phyloP scores from a whole-genome alignment of 2,329 filamentous ascomycete species.

The Colletotrichum sublineola region DNA sequence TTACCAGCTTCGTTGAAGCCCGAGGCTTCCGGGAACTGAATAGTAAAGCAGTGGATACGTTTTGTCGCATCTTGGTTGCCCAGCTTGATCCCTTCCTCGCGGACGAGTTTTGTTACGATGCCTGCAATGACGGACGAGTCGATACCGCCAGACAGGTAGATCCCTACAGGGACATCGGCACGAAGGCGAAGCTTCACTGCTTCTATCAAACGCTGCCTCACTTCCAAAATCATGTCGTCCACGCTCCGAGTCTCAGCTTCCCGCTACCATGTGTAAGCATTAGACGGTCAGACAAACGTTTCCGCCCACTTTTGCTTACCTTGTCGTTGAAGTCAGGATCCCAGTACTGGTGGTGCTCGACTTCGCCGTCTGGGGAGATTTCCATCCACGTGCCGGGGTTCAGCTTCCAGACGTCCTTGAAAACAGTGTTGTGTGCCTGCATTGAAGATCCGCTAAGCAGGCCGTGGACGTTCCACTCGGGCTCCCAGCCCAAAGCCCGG shows the following conservation, averaged over 20 bases:
- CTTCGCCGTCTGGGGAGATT: constrained; percentile 50
- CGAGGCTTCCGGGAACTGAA: constrained; percentile 64
- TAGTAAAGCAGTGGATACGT: constrained; percentile 58
- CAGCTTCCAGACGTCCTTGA: constrained; percentile 61
- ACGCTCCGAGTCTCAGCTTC: constrained; percentile 58
- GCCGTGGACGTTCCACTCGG: constrained; percentile 65
- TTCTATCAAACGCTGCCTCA: constrained; percentile 64
- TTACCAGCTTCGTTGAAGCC: constrained; percentile 64
- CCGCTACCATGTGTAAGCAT: constrained; percentile 41
- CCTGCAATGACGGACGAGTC: constrained; percentile 70
- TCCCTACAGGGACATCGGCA: constrained; percentile 69
- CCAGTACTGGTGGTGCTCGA: constrained; percentile 64
- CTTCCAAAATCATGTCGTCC: constrained; percentile 64
- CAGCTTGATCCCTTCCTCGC: constrained; percentile 59
- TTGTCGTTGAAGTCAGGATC: constrained; percentile 66
- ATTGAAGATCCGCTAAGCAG: constrained; percentile 59
- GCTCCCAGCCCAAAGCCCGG: constrained; percentile 62
- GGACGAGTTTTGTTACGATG: constrained; percentile 65
- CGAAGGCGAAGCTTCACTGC: constrained; percentile 65
- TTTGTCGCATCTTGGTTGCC: constrained; percentile 55
- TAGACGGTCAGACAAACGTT: no score
- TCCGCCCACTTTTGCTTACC: constrained; percentile 48
- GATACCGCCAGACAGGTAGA: constrained; percentile 70
- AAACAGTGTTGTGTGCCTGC: constrained; percentile 61
- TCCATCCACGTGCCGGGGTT: constrained; percentile 60